phyloP scores from a whole-genome alignment of 129 eudicot genomes.

The Heracleum sosnowskyi region DNA sequence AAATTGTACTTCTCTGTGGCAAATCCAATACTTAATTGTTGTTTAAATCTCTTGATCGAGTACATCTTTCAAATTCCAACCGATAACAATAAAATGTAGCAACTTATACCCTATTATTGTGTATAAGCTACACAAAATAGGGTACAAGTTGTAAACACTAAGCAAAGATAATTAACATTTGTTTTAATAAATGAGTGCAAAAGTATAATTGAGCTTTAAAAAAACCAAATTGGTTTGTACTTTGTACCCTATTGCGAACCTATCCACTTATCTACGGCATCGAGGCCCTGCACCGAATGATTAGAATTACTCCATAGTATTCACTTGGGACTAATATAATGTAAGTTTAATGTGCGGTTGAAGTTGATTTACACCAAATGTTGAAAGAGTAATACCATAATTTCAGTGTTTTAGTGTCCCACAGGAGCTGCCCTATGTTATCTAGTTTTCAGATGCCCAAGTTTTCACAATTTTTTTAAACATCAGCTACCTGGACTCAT shows the following conservation, averaged over 20 bases:
- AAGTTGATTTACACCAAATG: not conserved
- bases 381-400: not conserved
- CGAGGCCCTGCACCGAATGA: not conserved
- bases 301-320: not conserved
- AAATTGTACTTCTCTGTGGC: not conserved
- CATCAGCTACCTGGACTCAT: not conserved
- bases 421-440: not conserved
- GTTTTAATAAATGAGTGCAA: not conserved
- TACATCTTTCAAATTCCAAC: not conserved
- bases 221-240: not conserved
- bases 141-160: not conserved
- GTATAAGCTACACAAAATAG: not conserved
- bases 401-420: not conserved
- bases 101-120: not conserved
- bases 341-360: not conserved
- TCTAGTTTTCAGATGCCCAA: not conserved
- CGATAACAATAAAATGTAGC: not conserved
- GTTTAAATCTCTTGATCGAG: not conserved
- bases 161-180: not conserved
- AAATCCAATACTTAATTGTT: not conserved
- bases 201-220: not conserved
- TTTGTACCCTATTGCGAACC: not conserved
- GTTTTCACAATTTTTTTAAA: not conserved
- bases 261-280: too few relatives aligned
- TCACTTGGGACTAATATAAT: not conserved